phyloP scores from a whole-genome alignment of 345 rosid genomes.

The Geranium brycei region DNA sequence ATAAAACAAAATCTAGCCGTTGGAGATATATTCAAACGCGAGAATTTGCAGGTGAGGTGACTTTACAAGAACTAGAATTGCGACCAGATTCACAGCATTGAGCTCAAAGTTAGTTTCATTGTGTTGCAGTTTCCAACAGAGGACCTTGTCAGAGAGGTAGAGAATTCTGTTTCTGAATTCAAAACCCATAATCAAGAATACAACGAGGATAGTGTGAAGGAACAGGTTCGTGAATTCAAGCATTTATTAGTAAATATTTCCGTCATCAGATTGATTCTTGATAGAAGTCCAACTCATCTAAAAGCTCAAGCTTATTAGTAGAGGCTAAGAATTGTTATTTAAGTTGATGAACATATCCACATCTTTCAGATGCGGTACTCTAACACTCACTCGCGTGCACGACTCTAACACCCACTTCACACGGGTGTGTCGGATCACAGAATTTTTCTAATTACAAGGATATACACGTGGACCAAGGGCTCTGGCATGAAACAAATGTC shows the following conservation, averaged over 20 bases:
- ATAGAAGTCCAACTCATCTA: neutral
- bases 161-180: conserved; percentile 62
- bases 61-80: too few species aligned
- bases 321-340: too few species aligned
- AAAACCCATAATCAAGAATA: conserved; percentile 70
- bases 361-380: too few species aligned
- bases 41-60: conserved; percentile 51
- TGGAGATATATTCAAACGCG: conserved; percentile 68
- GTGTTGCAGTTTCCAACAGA: conserved; percentile 55
- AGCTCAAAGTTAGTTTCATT: neutral
- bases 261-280: neutral
- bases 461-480: too few species aligned
- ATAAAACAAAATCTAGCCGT: conserved; percentile 67
- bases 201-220: conserved; percentile 61
- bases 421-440: too few species aligned
- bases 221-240: conserved; percentile 46
- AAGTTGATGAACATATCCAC: too few species aligned
- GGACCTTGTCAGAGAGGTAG: conserved; percentile 68
- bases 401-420: too few species aligned
- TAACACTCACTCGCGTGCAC: too few species aligned
- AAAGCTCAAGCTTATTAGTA: too few species aligned
- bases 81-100: neutral
- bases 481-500: too few species aligned
- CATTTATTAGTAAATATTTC: neutral
- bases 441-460: too few species aligned